phyloP scores from a whole-genome alignment of 768 basidiomycete species.

The Piloderma croceum region DNA sequence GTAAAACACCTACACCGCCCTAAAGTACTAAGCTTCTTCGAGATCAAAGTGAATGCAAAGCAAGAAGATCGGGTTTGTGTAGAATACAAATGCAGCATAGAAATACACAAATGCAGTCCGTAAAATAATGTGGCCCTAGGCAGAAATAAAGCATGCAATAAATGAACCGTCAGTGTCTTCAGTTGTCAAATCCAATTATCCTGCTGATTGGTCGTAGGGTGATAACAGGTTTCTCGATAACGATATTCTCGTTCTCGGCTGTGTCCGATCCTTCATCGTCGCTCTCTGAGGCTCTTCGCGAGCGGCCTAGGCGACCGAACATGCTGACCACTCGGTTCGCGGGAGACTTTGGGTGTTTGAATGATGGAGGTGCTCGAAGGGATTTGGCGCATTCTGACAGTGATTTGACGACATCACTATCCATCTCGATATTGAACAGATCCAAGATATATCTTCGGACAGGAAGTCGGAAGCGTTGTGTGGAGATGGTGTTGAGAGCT shows the following conservation, averaged over 20 bases:
- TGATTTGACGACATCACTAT: conserved; percentile 50
- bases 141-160: no score
- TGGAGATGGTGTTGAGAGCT: conserved; percentile 81
- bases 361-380: conserved; percentile 43
- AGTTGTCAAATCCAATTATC: conserved; percentile 50
- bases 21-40: no score
- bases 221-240: conserved; percentile 48
- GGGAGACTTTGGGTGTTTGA: conserved; percentile 39
- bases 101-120: neutral
- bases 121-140: no score
- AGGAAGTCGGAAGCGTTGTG: conserved; percentile 84
- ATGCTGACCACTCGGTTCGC: conserved; percentile 52
- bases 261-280: conserved; percentile 48
- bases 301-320: conserved; percentile 48
- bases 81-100: neutral
- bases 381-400: conserved; percentile 48
- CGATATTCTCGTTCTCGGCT: conserved; percentile 34
- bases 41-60: neutral
- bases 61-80: neutral
- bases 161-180: conserved; percentile 5
- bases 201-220: conserved; percentile 52
- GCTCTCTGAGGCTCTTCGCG: conserved; percentile 51
- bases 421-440: conserved; percentile 80
- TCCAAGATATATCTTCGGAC: conserved; percentile 92
- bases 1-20: no score